Evolutionary conservation across 768 basidiomycete species (phyloP).

Genomic region (Auriscalpium vulgare): DNA sequence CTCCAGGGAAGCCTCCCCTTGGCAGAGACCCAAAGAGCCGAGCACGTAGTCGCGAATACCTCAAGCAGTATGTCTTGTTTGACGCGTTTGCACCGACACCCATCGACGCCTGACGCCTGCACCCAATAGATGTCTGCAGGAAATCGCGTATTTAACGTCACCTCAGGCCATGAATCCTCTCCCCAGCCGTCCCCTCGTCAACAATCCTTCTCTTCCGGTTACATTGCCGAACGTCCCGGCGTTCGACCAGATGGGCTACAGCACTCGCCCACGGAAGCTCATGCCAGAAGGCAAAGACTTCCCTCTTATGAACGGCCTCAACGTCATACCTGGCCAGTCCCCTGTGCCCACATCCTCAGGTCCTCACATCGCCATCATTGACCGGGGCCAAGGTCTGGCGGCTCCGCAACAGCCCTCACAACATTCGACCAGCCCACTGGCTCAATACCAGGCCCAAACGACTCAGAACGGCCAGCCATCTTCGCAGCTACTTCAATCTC

Average conservation of each 20-base stretch:
- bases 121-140: slow-evolving; percentile 79
- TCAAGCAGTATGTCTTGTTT: slow-evolving; percentile 73
- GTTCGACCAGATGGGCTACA: slow-evolving; percentile 68
- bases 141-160: slow-evolving; percentile 95
- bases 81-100: slow-evolving; percentile 1
- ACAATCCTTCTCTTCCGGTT: slow-evolving; percentile 55
- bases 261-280: slow-evolving; percentile 73
- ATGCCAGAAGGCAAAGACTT: slow-evolving; percentile 76
- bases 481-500: slow-evolving; percentile 21
- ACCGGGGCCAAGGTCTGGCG: slow-evolving; percentile 39
- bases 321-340: slow-evolving; percentile 42
- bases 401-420: slow-evolving; percentile 21
- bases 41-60: slow-evolving; percentile 89
- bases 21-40: slow-evolving; percentile 94
- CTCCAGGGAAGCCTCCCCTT: slow-evolving; percentile 59
- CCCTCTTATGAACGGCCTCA: slow-evolving; percentile 52
- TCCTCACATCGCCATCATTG: slow-evolving; percentile 36
- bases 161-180: slow-evolving; percentile 96
- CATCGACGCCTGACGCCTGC: slow-evolving; percentile 7
- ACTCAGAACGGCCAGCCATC: slow-evolving; percentile 22
- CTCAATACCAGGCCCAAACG: slow-evolving; percentile 17
- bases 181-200: slow-evolving; percentile 74
- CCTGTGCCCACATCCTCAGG: slow-evolving; percentile 40
- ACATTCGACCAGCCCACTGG: slow-evolving; percentile 17
- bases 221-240: slow-evolving; percentile 64